Evolutionary conservation across 345 rosid species (phyloP).

Genomic region (Viola odorata): DNA sequence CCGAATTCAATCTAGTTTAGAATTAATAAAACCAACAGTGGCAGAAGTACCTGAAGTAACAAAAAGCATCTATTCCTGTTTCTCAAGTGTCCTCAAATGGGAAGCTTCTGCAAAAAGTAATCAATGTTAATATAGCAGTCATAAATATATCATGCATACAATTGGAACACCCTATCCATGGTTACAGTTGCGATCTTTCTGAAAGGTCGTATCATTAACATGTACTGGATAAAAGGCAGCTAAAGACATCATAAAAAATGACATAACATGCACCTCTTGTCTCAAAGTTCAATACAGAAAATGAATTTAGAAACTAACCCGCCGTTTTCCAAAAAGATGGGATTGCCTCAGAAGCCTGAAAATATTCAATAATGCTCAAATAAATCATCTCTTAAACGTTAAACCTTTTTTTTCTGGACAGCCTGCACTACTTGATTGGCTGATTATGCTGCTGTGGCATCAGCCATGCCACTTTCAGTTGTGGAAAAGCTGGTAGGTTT

Average conservation of each 20-base stretch:
- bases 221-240: too few relatives aligned
- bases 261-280: not conserved
- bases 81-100: constrained; percentile 8
- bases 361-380: constrained; percentile 6
- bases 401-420: constrained; percentile 10
- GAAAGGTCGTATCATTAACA: too few relatives aligned
- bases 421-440: constrained; percentile 7
- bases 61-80: not conserved
- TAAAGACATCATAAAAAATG: too few relatives aligned
- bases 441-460: constrained; percentile 26
- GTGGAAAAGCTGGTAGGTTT: constrained; percentile 36
- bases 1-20: not conserved
- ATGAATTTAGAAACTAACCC: constrained; percentile 24
- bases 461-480: constrained; percentile 35
- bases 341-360: constrained; percentile 15
- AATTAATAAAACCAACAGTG: not conserved
- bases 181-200: not conserved
- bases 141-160: not conserved
- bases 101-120: constrained; percentile 20
- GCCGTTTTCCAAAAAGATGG: constrained; percentile 10
- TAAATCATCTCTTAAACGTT: constrained; percentile 13
- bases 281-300: not conserved
- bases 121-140: not conserved
- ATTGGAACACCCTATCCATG: not conserved
- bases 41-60: constrained; percentile 21